These are phyloP conservation scores for Cryphonectria carpinicola DNA, from an alignment of 2,329 filamentous ascomycete species.

Conservation along the genomic window DNA sequence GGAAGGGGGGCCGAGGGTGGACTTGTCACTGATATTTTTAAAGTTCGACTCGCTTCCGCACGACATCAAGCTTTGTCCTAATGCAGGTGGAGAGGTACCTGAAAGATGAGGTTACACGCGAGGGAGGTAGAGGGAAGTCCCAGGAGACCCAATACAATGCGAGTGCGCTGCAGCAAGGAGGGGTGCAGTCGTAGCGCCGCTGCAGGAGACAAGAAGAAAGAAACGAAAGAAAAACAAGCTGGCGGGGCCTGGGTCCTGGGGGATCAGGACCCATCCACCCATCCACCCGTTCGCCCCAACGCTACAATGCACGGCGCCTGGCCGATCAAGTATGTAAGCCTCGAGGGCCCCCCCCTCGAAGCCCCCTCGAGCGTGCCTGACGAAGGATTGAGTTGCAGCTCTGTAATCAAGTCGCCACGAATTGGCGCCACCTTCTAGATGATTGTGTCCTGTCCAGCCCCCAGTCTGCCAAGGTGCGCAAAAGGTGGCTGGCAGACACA, in stretches of 20 bases:
- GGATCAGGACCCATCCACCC: constrained; percentile 16
- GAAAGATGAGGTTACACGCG: constrained; percentile 28
- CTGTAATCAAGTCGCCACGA: not conserved
- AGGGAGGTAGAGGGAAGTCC: constrained; percentile 9
- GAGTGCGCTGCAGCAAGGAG: constrained; percentile 26
- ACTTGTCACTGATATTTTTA: not conserved
- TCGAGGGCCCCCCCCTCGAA: not conserved
- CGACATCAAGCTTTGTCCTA: constrained; percentile 14
- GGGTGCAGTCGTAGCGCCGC: constrained; percentile 26
- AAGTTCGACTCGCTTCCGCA: not conserved
- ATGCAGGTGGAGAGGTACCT: constrained; percentile 25
- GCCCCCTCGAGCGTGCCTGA: not conserved
- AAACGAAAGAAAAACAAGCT: not conserved
- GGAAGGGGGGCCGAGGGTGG: not conserved
- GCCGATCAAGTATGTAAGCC: not conserved
- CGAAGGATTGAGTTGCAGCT: not conserved
- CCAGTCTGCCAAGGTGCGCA: not conserved
- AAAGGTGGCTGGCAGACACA: not conserved
- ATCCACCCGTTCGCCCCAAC: constrained; percentile 9
- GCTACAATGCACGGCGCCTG: constrained; percentile 6
- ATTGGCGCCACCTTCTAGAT: not conserved
- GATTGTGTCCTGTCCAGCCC: not conserved
- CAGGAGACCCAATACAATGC: constrained; percentile 26
- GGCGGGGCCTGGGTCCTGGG: constrained; percentile 18
- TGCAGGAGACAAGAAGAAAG: constrained; percentile 21